Evolutionary conservation across 371 early-diverging fungal species (phyloP), one percentile per base, ranked within the genome.

Genomic region (Chytridium lagenaria): DNA sequence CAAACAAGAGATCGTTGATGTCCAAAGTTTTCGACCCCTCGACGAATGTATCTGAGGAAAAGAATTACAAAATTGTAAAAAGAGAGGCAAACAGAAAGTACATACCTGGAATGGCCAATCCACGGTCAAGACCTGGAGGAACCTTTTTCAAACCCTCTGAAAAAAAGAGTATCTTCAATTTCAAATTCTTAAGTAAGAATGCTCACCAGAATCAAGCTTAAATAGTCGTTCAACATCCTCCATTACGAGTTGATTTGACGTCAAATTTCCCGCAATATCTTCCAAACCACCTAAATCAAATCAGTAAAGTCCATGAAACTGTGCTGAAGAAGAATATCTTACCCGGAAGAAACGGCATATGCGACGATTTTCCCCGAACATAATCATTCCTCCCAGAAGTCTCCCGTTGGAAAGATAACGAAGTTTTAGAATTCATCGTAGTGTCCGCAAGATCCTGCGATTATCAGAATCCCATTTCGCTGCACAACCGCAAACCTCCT

Each of bases 321-420:
- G 57, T 7, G n/a, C n/a, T n/a, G n/a, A n/a, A n/a, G n/a, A 3
- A 69, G 37, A 30, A 52, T 30, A 19, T 65, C 22, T 31, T 77
- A 70, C 95, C 95, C 1, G 95, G 95, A 0, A 91, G 87, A 81
- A 95, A 95, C 0, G 94, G 95, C 55, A 91, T 85, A 57, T 90
- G 86, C 7, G 89, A 79, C 1, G 90, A 86, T 30, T 84, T 85
- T 7, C 95, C 94, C 7, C 92, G 86, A 0, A 93, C 93, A 74
- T 92, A 93, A 68, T 89, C 85, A 7, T 84, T 79, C 23, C 85
- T 71, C 2, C 83, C 82, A 1, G 88, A 88, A 50, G 92, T 90
- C 1, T 90, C 87, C 28, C 93, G 86, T 2, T 86, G 77, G 23
- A 94, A 81, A n/a, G 92, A 92, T 0, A 92, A 91, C 5, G 93